phyloP scores from a whole-genome alignment of 2,329 filamentous ascomycete genomes.

The Phialophora macrospora region DNA sequence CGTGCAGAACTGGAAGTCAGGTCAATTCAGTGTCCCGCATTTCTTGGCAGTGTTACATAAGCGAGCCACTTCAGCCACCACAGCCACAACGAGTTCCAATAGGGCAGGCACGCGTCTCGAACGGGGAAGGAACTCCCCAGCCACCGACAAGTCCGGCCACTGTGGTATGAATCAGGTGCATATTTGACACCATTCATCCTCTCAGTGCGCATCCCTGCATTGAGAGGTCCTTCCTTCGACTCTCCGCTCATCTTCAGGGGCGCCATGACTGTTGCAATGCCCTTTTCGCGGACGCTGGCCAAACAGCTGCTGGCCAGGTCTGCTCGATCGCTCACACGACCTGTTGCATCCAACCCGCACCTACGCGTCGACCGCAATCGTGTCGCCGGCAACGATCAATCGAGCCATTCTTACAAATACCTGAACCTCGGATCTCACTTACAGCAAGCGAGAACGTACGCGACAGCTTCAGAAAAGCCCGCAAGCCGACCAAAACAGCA shows the following conservation, averaged over 20 bases:
- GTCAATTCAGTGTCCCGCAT: not conserved
- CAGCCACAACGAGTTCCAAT: not conserved
- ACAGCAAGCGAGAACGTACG: constrained; percentile 39
- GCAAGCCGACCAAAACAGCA: constrained; percentile 43
- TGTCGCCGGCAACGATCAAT: constrained; percentile 33
- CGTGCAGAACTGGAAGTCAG: not conserved
- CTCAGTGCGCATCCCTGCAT: constrained; percentile 26
- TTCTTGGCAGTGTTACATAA: constrained; percentile 3
- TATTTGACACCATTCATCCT: constrained; percentile 24
- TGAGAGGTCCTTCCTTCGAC: constrained; percentile 13
- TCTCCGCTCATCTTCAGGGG: constrained; percentile 15
- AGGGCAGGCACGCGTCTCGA: constrained; percentile 11
- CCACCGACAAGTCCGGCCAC: constrained; percentile 17
- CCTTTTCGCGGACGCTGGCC: constrained; percentile 33
- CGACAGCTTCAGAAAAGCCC: constrained; percentile 40
- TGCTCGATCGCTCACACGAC: constrained; percentile 38
- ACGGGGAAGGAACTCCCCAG: constrained; percentile 22
- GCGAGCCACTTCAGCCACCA: not conserved
- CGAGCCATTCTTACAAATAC: constrained; percentile 1
- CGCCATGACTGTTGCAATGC: constrained; percentile 34
- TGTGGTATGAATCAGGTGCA: not conserved
- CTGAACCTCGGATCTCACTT: constrained; percentile 37
- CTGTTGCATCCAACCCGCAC: constrained; percentile 27
- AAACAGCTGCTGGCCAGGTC: constrained; percentile 32
- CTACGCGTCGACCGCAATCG: constrained; percentile 36